Base-by-base conservation (phyloP, 192 early-diverging fungal species). In the Thoreauomyces humboldtii region DNA sequence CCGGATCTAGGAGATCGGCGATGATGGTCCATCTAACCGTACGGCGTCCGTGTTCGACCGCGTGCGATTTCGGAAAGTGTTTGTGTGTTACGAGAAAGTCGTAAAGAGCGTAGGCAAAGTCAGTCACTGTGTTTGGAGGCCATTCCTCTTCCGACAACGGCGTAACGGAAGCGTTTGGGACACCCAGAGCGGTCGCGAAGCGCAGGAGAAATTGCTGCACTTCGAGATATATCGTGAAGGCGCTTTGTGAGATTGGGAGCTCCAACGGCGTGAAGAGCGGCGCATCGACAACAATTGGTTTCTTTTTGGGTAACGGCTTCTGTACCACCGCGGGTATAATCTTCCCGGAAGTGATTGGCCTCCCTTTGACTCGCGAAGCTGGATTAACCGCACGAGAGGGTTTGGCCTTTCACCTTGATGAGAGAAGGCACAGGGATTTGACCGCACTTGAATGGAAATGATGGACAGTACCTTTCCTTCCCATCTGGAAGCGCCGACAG, bases 171-270 rank as follows among this genome's bases (percentile, higher is more conserved):
- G 25, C 27, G 2, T 22, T 29, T 5, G 4, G 50, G 27, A 52
- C 4, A 22, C 24, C 3, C 50, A 52, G 27, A 2, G 50, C 4
- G 25, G 4, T 27, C 15, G 19, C 50, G 15, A 52, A 52, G 27
- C 50, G 50, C 25, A 29, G 29, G 5, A 52, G 27, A 27, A 52
- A 52, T 29, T 52, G 50, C 24, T 52, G 50, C 4, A 52, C 50
- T 6, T 52, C 27, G 19, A 52, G 27, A 52, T 31, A 52, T 3
- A 52, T 31, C 6, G 21, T 3, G 50, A 52, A 52, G 25, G 19
- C 50, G 27, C 15, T 15, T 28, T 52, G 50, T 15, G 50, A 52
- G 50, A 52, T 31, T 2, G 50, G 50, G 6, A 27, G 17, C 27
- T 14, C 29, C 27, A 52, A 15, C 27, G 50, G 50, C 4, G 6